Evolutionary conservation across 2,329 filamentous ascomycete genomes (phyloP), one percentile per base, ranked within the genome.

Genomic region (Tetracladium maxilliforme): DNA sequence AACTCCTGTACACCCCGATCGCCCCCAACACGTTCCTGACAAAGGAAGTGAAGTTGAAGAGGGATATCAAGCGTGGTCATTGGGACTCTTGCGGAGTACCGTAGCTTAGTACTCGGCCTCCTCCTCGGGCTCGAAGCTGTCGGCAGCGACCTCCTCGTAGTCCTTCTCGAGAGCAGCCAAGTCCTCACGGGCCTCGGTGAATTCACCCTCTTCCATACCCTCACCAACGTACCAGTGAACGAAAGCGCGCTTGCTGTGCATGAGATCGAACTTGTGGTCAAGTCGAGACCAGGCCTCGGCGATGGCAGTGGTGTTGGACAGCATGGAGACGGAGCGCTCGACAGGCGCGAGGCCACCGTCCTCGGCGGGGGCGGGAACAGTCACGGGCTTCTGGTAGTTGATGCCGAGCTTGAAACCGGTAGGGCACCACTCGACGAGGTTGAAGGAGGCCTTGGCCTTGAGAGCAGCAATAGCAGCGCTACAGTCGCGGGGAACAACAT

Each of bases 161-260:
- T 74, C 69, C 46, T 65, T 68, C 51, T 74, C 70, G 24, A 75
- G 47, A 16, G 70, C 70, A 24, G 70, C 70, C 32, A 76, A 48
- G 46, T 75, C 70, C 49, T 75, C 70, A 39, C 70, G 58, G 19
- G 70, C 70, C 44, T 76, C 70, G 16, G 57, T 63, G 51, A 75
- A 75, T 43, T 76, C 70, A 34, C 70, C 70, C 45, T 75, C 70
- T 48, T 75, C 70, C 70, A 76, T 76, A 47, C 70, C 70, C 47
- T 75, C 70, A 35, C 70, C 70, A 28, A 75, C 70, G 38, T 75
- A 76, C 70, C 70, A 75, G 45, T 75, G 70, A n/a, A 75, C 70
- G 42, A 76, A 76, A 9, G 70, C 70, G 33, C 70, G 64, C 55
- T 75, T 76, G 32, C 61, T 63, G 51, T 75, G 75, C 70, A 76